Evolutionary conservation across 2,329 filamentous ascomycete species (phyloP).

Genomic region (Capronia epimyces): DNA sequence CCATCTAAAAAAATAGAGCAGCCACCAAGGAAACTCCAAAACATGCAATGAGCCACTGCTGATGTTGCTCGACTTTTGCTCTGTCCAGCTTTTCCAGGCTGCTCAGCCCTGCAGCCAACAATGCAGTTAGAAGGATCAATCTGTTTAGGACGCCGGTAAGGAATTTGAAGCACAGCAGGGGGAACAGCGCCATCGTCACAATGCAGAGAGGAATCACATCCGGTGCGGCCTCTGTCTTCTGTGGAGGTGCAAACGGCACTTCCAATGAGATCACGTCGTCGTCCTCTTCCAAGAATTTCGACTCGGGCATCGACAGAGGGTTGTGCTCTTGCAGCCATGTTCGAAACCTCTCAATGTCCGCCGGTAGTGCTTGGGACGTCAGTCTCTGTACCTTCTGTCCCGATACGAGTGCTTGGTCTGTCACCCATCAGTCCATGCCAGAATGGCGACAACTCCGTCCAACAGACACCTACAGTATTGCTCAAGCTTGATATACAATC

Average conservation of each 20-base stretch:
- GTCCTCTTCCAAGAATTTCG: constrained; percentile 48
- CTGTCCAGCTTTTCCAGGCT: constrained; percentile 19
- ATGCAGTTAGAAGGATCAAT: constrained; percentile 22
- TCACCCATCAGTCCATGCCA: constrained; percentile 5
- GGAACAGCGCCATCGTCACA: constrained; percentile 21
- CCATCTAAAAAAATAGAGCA: constrained; percentile 19
- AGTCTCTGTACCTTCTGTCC: constrained; percentile 20
- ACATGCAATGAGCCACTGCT: constrained; percentile 23
- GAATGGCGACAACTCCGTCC: neutral
- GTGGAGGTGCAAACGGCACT: neutral
- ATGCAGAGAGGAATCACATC: constrained; percentile 18
- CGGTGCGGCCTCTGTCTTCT: neutral
- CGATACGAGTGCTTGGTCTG: constrained; percentile 31
- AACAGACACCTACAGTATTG: constrained; percentile 52
- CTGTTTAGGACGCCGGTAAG: constrained; percentile 23
- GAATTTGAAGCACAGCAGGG: constrained; percentile 26
- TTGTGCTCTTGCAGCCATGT: constrained; percentile 49
- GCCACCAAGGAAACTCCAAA: constrained; percentile 23
- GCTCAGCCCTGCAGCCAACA: constrained; percentile 20
- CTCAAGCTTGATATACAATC: constrained; percentile 53
- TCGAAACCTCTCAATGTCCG: constrained; percentile 42
- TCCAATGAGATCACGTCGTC: constrained; percentile 38
- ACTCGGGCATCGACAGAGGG: constrained; percentile 48
- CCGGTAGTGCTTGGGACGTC: constrained; percentile 10
- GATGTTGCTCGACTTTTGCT: constrained; percentile 14